These are phyloP conservation scores for Cyclotella sp. DNA, from an alignment of 108 stramenopile genomes.

Conservation along the genomic window DNA sequence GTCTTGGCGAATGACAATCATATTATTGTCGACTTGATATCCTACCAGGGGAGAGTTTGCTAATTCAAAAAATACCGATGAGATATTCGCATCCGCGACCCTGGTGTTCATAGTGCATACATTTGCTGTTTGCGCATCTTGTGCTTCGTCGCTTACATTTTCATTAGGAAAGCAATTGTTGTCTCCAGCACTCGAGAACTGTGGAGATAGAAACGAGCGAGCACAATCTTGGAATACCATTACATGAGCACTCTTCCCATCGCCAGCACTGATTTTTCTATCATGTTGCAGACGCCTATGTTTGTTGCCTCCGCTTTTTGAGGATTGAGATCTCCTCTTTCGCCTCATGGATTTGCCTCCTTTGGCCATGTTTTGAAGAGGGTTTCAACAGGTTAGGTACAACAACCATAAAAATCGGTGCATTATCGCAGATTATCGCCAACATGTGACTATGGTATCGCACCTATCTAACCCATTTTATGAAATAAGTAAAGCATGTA, in stretches of 20 bases:
- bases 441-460: too few relatives aligned
- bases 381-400: too few relatives aligned
- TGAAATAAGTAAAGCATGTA: too few relatives aligned
- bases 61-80: conserved; percentile 67
- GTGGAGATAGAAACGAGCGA: not conserved
- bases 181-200: not conserved
- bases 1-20: conserved; percentile 62
- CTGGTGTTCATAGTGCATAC: not conserved
- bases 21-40: conserved; percentile 53
- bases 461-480: too few relatives aligned
- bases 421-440: too few relatives aligned
- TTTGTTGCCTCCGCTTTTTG: not conserved
- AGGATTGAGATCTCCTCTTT: not conserved
- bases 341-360: not conserved
- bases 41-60: conserved; percentile 68
- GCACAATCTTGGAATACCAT: conserved; percentile 6
- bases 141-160: not conserved
- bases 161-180: not conserved
- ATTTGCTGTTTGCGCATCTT: not conserved
- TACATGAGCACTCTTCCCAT: not conserved
- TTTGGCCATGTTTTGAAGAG: not conserved
- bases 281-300: not conserved
- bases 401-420: too few relatives aligned
- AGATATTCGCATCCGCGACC: conserved; percentile 11
- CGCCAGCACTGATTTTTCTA: not conserved